Conservation (phyloP, 73 alveolate genomes). For the Paramecium primaurelia region DNA sequence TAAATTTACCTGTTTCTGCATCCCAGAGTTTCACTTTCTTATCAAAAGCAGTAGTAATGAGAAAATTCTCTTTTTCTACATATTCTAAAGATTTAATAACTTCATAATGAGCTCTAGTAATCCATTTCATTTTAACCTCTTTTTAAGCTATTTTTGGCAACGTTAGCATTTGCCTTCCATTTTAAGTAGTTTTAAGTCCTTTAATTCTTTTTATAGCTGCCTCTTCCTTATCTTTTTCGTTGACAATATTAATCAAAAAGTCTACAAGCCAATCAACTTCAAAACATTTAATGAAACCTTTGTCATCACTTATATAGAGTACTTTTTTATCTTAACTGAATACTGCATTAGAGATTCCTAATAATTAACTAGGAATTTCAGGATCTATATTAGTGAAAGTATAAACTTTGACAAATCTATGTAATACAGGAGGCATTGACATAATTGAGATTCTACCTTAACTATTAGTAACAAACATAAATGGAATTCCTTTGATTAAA, state of each 20-base stretch:
- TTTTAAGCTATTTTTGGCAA: constrained; percentile 41
- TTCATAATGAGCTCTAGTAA: constrained; percentile 51
- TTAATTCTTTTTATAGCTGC: constrained; percentile 22
- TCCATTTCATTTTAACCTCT: constrained; percentile 36
- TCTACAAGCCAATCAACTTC: constrained; percentile 32
- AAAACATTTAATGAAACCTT: constrained; percentile 59
- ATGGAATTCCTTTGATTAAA: constrained; percentile 36
- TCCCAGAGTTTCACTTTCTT: constrained; percentile 64
- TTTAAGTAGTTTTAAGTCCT: constrained; percentile 28
- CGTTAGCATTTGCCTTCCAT: constrained; percentile 20
- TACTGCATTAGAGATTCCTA: constrained; percentile 52
- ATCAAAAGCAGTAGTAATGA: constrained; percentile 60
- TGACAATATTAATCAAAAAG: constrained; percentile 1
- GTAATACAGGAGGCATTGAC: constrained; percentile 55
- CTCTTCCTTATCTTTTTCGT: constrained; percentile 39
- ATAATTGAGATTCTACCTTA: constrained; percentile 49
- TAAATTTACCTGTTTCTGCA: constrained; percentile 54
- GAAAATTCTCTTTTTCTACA: constrained; percentile 20
- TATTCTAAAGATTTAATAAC: constrained; percentile 61
- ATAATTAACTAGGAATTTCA: constrained; percentile 7
- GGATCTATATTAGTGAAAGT: constrained; percentile 53
- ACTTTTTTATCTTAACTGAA: constrained; percentile 28
- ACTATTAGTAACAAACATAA: constrained; percentile 32
- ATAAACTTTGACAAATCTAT: constrained; percentile 41
- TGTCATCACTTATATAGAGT: constrained; percentile 40